Percentiles rank a stretch among this genome's conserved stretches.
Conservation (phyloP, 2,329 filamentous ascomycete genomes). For the Cytospora piceae region DNA sequence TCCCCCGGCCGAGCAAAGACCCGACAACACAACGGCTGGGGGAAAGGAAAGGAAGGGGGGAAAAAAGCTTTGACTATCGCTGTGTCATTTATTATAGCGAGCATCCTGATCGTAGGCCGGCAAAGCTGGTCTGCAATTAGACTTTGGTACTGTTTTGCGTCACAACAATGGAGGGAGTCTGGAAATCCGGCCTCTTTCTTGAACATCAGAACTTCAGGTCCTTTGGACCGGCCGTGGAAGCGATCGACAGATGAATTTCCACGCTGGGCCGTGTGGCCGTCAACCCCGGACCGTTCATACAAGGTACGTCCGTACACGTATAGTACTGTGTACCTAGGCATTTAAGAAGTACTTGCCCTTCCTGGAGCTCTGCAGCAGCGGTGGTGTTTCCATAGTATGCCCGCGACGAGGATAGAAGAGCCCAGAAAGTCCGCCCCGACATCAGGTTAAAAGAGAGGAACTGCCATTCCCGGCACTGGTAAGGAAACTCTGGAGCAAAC, state of each 20-base stretch:
- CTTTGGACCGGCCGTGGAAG: neutral
- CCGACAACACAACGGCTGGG: neutral
- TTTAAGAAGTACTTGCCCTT: conserved; percentile 22
- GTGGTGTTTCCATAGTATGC: neutral
- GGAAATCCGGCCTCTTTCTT: neutral
- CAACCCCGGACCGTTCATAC: conserved; percentile 9
- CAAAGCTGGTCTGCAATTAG: neutral
- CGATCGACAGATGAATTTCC: conserved; percentile 12
- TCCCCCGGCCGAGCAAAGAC: neutral
- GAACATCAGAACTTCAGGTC: neutral
- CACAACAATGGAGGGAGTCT: neutral
- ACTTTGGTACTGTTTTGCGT: neutral
- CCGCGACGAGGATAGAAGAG: neutral
- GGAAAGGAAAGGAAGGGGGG: no score
- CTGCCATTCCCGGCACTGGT: no score
- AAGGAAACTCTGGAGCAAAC: no score
- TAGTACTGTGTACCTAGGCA: neutral
- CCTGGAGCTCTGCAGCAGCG: conserved; percentile 19
- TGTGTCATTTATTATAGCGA: neutral
- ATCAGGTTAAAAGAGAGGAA: no score
- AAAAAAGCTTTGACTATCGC: neutral
- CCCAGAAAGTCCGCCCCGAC: neutral
- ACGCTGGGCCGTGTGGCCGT: conserved; percentile 10
- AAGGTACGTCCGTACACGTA: neutral
- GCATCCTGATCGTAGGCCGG: neutral